Evolutionary conservation across 139 green algal genomes (phyloP).

Genomic region (Deuterostichococcus epilithicus): DNA sequence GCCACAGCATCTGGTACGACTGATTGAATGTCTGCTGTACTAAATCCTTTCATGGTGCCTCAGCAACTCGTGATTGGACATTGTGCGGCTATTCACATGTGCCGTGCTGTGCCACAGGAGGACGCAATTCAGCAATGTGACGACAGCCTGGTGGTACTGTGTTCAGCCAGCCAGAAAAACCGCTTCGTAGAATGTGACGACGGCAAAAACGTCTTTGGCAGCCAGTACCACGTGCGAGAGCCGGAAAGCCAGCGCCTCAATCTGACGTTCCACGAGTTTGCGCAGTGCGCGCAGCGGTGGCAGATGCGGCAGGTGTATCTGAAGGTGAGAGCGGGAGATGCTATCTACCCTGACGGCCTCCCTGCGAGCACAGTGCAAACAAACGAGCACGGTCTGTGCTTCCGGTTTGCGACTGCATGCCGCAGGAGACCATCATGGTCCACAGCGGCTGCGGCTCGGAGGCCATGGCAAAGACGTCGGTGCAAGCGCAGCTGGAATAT

Average conservation of each 20-base stretch:
- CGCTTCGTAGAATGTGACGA: slow-evolving; percentile 46
- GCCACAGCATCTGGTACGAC: slow-evolving; percentile 19
- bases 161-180: slow-evolving; percentile 29
- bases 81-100: no score
- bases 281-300: slow-evolving; percentile 44
- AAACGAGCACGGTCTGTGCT: no score
- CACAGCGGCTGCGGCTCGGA: not conserved
- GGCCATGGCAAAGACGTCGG: slow-evolving; percentile 2
- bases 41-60: not conserved
- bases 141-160: slow-evolving; percentile 25
- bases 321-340: slow-evolving; percentile 23
- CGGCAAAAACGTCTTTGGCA: slow-evolving; percentile 55
- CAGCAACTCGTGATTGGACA: not conserved
- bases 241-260: slow-evolving; percentile 42
- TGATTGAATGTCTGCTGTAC: not conserved
- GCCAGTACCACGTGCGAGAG: slow-evolving; percentile 60
- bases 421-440: not conserved
- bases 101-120: not conserved
- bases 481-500: not conserved
- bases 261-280: slow-evolving; percentile 44
- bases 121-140: not conserved
- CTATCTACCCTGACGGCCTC: no score
- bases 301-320: slow-evolving; percentile 14
- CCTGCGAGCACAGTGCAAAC: not conserved
- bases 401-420: no score